Base-by-base conservation (phyloP, 1,284 basidiomycete species). In the Inonotus hispidus region DNA sequence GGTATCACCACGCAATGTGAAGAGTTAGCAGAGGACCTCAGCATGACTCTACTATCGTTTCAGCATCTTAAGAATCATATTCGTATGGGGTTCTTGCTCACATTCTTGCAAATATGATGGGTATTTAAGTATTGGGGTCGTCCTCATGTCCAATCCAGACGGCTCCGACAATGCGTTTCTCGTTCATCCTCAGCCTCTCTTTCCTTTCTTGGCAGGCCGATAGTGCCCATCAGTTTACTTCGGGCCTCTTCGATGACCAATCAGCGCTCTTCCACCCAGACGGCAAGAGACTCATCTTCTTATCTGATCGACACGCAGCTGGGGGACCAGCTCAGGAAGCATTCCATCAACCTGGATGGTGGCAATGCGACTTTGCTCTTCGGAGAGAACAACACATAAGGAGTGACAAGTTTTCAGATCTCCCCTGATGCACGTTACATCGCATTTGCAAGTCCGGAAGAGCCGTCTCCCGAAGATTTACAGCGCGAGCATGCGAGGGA, bases 351-450 rank as follows among this genome's bases (percentile, higher is more conserved):
- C 13, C 25, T 63, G 10, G n/a, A 29, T 25, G 64, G 64, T 8
- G 61, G 64, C 37, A 61, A 65, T 21, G 54, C 61, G 1, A 46
- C 52, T 38, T 55, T 56, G n/a, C 50, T 63, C 29, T 60, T 53
- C 8, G 58, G 59, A 37, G 58, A 43, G 54, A 56, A 63, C 2
- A 59, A 58, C 41, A 63, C 63, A 41, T 37, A 23, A 7, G 46
- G 32, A 14, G 52, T 66, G 6, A 25, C 54, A 3, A n/a, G 25
- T 19, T 66, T 66, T 37, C 43, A 55, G 32, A 47, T 64, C n/a
- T 64, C 63, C 2, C 63, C 65, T 32, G 63, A 67, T 53, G 66
- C 65, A 25, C 53, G 53, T n/a, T 66, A 63, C 53, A 63, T 67
- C 38, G 66, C 65, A 3, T 67, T 63, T 45, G n/a, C 46, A 13